phyloP scores from a whole-genome alignment of 2,329 filamentous ascomycete species.

The Phialemoniopsis sp. region DNA sequence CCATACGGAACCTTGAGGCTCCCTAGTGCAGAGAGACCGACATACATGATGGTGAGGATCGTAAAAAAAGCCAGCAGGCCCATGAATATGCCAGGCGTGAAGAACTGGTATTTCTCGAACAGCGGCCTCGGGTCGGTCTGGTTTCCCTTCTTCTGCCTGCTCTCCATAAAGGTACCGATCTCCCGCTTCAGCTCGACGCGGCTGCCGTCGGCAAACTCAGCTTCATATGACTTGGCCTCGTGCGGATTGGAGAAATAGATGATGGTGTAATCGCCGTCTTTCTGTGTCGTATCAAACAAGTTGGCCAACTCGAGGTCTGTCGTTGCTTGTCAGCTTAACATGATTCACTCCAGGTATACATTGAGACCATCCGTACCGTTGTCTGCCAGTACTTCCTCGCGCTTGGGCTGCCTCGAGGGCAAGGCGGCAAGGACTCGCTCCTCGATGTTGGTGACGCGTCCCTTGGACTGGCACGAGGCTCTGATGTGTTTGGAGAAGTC shows the following conservation, averaged over 20 bases:
- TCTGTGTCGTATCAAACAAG: conserved; percentile 31
- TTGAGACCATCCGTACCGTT: conserved; percentile 36
- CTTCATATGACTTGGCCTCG: conserved; percentile 55
- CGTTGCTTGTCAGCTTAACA: conserved; percentile 11
- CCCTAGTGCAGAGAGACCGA: conserved; percentile 70
- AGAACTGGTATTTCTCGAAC: conserved; percentile 93
- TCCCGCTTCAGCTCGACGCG: conserved; percentile 73
- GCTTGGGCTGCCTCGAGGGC: conserved; percentile 19
- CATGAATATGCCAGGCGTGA: conserved; percentile 92
- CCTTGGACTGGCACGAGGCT: conserved; percentile 36
- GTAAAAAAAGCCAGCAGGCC: conserved; percentile 67
- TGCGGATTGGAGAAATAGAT: conserved; percentile 67
- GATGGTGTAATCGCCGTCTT: conserved; percentile 61
- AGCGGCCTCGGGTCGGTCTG: conserved; percentile 47
- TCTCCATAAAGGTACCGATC: conserved; percentile 16
- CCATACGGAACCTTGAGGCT: conserved; percentile 89
- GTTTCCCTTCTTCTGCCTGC: conserved; percentile 29
- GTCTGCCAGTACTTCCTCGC: conserved; percentile 39
- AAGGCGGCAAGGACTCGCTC: conserved; percentile 36
- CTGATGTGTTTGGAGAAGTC: conserved; percentile 39
- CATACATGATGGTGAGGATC: conserved; percentile 71
- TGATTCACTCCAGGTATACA: not conserved
- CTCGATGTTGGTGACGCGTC: conserved; percentile 31
- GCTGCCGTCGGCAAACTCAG: conserved; percentile 56
- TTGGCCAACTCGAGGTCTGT: conserved; percentile 49